Conservation (phyloP, 1,284 basidiomycete genomes). For the Lentinula novae-zelandiae region DNA sequence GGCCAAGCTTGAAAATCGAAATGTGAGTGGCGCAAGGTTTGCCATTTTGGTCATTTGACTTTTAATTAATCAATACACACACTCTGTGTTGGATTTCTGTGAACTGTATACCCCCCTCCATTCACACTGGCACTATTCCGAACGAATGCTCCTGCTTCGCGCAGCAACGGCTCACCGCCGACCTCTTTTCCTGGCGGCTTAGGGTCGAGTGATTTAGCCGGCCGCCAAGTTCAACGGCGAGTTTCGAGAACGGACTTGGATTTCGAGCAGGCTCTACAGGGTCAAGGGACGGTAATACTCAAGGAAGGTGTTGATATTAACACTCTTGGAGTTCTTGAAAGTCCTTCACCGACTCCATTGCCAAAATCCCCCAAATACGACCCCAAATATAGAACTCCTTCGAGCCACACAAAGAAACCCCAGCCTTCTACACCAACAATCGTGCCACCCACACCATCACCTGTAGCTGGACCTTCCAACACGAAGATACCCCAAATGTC, state of each 20-base stretch:
- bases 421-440: constrained; percentile 45
- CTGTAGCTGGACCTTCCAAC: constrained; percentile 28
- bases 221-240: constrained; percentile 39
- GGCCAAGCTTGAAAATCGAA: background rate
- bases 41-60: background rate
- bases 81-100: background rate
- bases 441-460: constrained; percentile 56
- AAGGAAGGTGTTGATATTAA: constrained; percentile 67
- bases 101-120: background rate
- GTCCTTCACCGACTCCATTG: constrained; percentile 26
- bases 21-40: background rate
- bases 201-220: constrained; percentile 43
- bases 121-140: constrained; percentile 37
- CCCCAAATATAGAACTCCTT: constrained; percentile 28
- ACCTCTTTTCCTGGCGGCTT: constrained; percentile 51
- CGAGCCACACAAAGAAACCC: constrained; percentile 25
- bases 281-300: constrained; percentile 61
- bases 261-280: constrained; percentile 70
- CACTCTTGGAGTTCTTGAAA: constrained; percentile 50
- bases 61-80: background rate
- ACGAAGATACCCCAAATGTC: constrained; percentile 16
- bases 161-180: constrained; percentile 27
- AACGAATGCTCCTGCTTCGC: constrained; percentile 29
- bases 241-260: constrained; percentile 71
- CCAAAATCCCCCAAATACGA: constrained; percentile 29